phyloP scores from a whole-genome alignment of 441 rosid genomes.

The Kokia cookei region DNA sequence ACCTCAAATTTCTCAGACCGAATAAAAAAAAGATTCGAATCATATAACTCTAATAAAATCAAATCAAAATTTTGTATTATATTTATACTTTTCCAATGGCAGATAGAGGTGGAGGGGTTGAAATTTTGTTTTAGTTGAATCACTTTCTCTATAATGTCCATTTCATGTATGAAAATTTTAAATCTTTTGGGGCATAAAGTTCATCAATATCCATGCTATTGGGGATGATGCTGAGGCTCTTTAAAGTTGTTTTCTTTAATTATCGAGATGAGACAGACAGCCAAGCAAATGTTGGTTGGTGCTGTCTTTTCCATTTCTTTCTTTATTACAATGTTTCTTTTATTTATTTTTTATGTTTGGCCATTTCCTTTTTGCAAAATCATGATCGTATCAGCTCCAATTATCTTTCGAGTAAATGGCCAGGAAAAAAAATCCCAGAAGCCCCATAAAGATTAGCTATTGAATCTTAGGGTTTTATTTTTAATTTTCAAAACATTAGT shows the following conservation, averaged over 20 bases:
- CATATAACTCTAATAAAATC: too few relatives aligned
- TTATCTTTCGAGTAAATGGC: neutral
- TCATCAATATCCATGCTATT: constrained; percentile 21
- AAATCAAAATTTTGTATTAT: too few relatives aligned
- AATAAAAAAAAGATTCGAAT: too few relatives aligned
- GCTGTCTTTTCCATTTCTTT: constrained; percentile 6
- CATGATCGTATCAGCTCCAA: neutral
- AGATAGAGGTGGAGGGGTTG: neutral
- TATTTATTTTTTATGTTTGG: neutral
- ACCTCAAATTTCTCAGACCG: accelerated
- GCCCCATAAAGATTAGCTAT: neutral
- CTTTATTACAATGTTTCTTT: neutral
- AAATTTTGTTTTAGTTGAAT: neutral
- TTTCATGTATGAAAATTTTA: constrained; percentile 2
- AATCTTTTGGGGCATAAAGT: constrained; percentile 17
- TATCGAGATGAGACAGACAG: constrained; percentile 13
- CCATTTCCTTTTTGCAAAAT: neutral
- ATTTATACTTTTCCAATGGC: neutral
- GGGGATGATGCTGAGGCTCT: neutral
- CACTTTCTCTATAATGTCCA: constrained; percentile 8
- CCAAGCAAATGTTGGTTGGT: constrained; percentile 11
- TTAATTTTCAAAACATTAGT: too few relatives aligned
- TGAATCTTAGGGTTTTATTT: neutral
- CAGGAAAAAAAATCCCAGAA: neutral
- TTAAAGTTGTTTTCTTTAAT: neutral